Percentiles rank a stretch among this genome's conserved stretches.
phyloP scores from a whole-genome alignment of 2,329 filamentous ascomycete genomes.

The Aspergillus ruber region DNA sequence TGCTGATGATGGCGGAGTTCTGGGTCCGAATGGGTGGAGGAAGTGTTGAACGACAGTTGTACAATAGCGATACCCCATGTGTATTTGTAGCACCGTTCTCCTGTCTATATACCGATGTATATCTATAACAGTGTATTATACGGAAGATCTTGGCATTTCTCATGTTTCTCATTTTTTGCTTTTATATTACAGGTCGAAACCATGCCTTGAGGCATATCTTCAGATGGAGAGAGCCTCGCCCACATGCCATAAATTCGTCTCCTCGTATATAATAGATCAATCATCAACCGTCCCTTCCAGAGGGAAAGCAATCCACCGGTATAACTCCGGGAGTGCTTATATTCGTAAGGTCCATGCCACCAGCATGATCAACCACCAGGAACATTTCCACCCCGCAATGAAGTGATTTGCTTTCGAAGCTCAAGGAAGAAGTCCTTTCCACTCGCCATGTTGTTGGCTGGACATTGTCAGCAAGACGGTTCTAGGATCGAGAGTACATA shows the following conservation, averaged over 20 bases:
- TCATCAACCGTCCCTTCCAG: background rate
- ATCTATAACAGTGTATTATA: background rate
- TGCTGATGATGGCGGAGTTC: constrained; percentile 58
- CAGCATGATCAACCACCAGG: constrained; percentile 27
- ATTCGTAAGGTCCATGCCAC: background rate
- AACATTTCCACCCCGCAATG: constrained; percentile 29
- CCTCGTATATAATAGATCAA: background rate
- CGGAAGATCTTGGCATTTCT: background rate
- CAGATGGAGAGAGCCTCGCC: background rate
- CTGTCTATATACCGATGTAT: background rate
- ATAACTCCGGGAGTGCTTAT: background rate
- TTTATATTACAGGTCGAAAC: background rate
- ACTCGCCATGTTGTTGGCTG: constrained; percentile 44
- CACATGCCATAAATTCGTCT: background rate
- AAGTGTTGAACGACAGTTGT: constrained; percentile 23
- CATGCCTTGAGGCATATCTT: background rate
- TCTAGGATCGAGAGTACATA: background rate
- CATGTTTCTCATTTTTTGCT: background rate
- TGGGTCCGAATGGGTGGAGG: constrained; percentile 54
- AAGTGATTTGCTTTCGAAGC: constrained; percentile 41
- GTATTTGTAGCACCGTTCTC: constrained; percentile 1
- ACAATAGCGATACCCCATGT: constrained; percentile 16
- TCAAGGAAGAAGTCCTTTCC: constrained; percentile 47
- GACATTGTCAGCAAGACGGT: constrained; percentile 4
- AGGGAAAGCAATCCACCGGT: background rate